These are phyloP conservation scores for Aspergillus ellipticus DNA, from an alignment of 495 filamentous ascomycete species.

Conservation along the genomic window DNA sequence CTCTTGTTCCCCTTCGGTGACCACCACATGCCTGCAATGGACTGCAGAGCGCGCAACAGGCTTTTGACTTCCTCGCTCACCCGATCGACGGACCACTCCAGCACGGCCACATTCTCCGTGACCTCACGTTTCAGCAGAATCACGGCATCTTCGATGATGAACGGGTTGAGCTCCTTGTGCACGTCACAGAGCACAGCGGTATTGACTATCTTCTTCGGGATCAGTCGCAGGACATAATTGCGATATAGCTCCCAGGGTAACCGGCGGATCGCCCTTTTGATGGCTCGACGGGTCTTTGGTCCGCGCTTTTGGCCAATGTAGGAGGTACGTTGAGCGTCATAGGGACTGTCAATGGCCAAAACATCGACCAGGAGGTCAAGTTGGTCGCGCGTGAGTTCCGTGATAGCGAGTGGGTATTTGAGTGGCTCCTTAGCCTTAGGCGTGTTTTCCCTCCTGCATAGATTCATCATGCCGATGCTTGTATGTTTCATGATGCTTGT, in stretches of 20 bases:
- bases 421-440: too few species aligned
- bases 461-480: too few species aligned
- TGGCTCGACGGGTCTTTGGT: neutral
- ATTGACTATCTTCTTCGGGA: constrained; percentile 18
- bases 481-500: too few species aligned
- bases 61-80: constrained; percentile 7
- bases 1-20: constrained; percentile 13
- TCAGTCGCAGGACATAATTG: constrained; percentile 5
- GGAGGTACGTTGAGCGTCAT: neutral
- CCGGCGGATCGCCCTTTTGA: constrained; percentile 3
- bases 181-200: constrained; percentile 16
- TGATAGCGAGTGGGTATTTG: constrained; percentile 17
- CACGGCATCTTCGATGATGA: constrained; percentile 20
- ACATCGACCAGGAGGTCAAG: constrained; percentile 22
- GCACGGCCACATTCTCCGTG: constrained; percentile 20
- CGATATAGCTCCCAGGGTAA: constrained; percentile 16
- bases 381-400: constrained; percentile 18
- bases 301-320: neutral
- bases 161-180: constrained; percentile 24
- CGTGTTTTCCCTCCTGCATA: too few species aligned
- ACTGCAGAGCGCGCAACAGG: constrained; percentile 17
- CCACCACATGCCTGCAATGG: constrained; percentile 33
- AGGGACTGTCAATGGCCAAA: constrained; percentile 11
- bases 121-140: constrained; percentile 27
- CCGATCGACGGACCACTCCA: constrained; percentile 20